Evolutionary conservation across 495 filamentous ascomycete species (phyloP), one percentile per base, ranked within the genome.

Genomic region (Amphirosellinia nigrospora): DNA sequence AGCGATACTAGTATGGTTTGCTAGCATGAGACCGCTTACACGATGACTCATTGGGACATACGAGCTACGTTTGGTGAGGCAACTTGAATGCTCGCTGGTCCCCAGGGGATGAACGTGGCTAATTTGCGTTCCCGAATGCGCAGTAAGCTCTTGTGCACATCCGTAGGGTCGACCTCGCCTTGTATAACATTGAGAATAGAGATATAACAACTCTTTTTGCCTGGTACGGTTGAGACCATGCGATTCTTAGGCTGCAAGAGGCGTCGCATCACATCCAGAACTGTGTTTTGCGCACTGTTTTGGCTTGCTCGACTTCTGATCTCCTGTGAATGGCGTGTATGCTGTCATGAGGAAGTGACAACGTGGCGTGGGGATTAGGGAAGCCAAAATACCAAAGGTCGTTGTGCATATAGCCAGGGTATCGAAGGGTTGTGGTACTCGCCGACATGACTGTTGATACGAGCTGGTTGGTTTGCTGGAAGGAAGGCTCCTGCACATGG

Each of bases 371-470:
- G 96, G 96, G 61, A 99, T 98, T 7, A 99, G 86, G 26, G 94
- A 96, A 45, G 96, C 96, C 56, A 98, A 89, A 76, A 99, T 98
- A 75, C 94, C 94, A 72, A 96, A 99, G 91, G 77, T 99, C 96
- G 78, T 99, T 99, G 83, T 99, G 96, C 96, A 99, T 98, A 77
- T 99, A 99, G 32, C 96, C 96, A 1, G 96, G 96, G 79, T 99
- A 98, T 69, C 96, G 88, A 39, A 99, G 90, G 9, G 96, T 97
- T 7, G 94, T 97, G 1, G 96, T 99, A 74, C 93, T 95, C 11
- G 96, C 96, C 30, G 94, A 98, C 96, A 99, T 99, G 72, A 99
- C 96, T 2, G 96, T 99, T 34, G 95, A 97, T 11, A 97, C 95
- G 32, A 99, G 86, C 78, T 98, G 96, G 79, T 99, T 99, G 13